A percentile compares a stretch with the other conserved stretches of the same genome.
These are phyloP conservation scores for Dryas alaskensis DNA, from an alignment of 306 rosid species.

Conservation along the genomic window DNA sequence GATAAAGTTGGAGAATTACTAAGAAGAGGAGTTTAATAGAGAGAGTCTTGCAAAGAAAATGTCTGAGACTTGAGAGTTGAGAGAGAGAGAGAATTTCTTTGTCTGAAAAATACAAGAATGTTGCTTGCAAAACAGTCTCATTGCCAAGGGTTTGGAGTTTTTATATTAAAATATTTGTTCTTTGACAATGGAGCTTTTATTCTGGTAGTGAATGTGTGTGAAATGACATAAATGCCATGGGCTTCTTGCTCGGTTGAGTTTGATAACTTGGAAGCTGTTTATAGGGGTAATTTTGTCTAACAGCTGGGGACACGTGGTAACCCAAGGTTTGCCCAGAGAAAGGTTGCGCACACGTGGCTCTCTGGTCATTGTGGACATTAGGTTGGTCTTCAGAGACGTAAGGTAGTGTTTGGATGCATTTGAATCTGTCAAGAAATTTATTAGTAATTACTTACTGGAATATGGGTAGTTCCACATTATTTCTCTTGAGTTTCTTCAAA, in stretches of 20 bases:
- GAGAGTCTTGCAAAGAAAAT: conserved; percentile 16
- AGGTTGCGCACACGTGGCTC: conserved; percentile 15
- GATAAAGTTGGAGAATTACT: not conserved
- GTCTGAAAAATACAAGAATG: conserved; percentile 13
- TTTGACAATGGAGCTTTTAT: not conserved
- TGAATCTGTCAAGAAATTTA: not conserved
- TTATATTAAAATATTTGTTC: conserved; percentile 7
- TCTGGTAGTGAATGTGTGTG: not conserved
- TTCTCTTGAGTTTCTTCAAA: not conserved
- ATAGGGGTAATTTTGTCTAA: not conserved
- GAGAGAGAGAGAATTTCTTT: conserved; percentile 21
- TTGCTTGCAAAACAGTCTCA: conserved; percentile 5
- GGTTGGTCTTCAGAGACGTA: not conserved
- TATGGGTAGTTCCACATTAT: conserved; percentile 7
- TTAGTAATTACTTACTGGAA: not conserved
- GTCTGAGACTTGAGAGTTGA: conserved; percentile 9
- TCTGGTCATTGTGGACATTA: not conserved
- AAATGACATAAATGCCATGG: conserved; percentile 20
- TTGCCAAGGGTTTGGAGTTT: conserved; percentile 1
- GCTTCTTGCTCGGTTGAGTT: not conserved
- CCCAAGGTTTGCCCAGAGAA: not conserved
- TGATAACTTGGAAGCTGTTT: not conserved
- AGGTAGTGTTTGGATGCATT: conserved; percentile 14
- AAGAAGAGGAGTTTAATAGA: not conserved
- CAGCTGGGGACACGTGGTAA: conserved; percentile 2